Conservation (phyloP, 2,329 filamentous ascomycete genomes). For the Juglanconis sp. region DNA sequence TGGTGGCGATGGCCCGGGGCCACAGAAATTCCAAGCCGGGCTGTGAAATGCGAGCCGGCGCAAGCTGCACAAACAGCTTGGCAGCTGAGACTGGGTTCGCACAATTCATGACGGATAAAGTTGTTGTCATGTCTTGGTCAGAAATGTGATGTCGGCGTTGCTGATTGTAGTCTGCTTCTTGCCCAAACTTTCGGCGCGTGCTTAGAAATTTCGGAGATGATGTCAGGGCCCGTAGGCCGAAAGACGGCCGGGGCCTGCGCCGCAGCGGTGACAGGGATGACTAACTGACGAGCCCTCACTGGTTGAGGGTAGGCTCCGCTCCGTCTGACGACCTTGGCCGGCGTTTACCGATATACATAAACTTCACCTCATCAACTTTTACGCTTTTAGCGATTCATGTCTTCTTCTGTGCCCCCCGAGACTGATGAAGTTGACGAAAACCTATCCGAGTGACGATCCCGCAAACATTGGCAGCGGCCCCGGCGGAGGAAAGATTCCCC, state of each 20-base stretch:
- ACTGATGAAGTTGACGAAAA: no score
- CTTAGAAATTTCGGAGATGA: slow-evolving; percentile 7
- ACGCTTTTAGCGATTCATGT: no score
- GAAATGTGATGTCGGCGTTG: no score
- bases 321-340: not conserved
- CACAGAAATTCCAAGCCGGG: slow-evolving; percentile 41
- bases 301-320: not conserved
- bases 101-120: slow-evolving; percentile 5
- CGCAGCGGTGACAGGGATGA: not conserved
- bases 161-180: no score
- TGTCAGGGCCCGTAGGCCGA: not conserved
- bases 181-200: no score
- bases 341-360: not conserved
- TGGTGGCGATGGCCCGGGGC: slow-evolving; percentile 23
- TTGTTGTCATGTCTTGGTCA: no score
- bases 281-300: not conserved
- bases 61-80: slow-evolving; percentile 30
- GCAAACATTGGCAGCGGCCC: not conserved
- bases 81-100: slow-evolving; percentile 25
- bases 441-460: no score
- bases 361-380: not conserved
- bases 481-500: not conserved
- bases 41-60: slow-evolving; percentile 20
- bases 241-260: not conserved
- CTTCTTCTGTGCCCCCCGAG: no score